Evolutionary conservation across 768 basidiomycete genomes (phyloP).

Genomic region (Xerocomus brunneocitrinus): DNA sequence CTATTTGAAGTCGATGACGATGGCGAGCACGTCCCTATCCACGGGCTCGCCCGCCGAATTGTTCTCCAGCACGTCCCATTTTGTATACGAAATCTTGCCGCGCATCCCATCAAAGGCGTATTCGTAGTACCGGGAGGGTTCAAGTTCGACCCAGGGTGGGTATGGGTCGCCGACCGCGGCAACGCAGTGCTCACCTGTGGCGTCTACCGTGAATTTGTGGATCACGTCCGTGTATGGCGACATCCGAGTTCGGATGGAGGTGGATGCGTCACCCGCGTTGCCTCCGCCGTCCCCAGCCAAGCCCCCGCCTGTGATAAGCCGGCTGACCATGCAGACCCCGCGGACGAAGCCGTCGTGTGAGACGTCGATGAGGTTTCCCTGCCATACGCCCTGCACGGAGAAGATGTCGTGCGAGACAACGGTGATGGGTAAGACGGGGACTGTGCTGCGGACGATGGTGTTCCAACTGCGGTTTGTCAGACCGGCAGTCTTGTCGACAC

Average conservation of each 20-base stretch:
- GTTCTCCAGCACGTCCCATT: conserved; percentile 1
- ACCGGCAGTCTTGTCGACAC: neutral
- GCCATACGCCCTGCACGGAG: conserved; percentile 9
- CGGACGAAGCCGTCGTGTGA: conserved; percentile 15
- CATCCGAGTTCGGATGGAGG: neutral
- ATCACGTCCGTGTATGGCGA: neutral
- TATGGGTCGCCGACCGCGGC: conserved; percentile 12
- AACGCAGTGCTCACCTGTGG: conserved; percentile 10
- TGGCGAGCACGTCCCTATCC: conserved; percentile 5
- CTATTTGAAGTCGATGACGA: conserved; percentile 14
- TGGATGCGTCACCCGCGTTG: neutral
- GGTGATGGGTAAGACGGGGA: conserved; percentile 8
- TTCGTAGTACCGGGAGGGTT: conserved; percentile 2
- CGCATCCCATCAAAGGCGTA: conserved; percentile 9
- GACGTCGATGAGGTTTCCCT: conserved; percentile 11
- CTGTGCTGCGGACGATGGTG: conserved; percentile 7
- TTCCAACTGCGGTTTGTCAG: neutral
- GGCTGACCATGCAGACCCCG: conserved; percentile 6
- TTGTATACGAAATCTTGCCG: conserved; percentile 14
- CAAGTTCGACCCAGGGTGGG: conserved; percentile 1
- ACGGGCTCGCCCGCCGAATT: neutral
- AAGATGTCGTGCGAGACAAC: conserved; percentile 9
- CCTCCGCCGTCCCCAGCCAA: neutral
- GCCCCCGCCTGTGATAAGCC: neutral
- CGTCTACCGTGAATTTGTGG: conserved; percentile 18